Evolutionary conservation across 2,329 filamentous ascomycete species (phyloP).

Genomic region (Talaromyces sp.): DNA sequence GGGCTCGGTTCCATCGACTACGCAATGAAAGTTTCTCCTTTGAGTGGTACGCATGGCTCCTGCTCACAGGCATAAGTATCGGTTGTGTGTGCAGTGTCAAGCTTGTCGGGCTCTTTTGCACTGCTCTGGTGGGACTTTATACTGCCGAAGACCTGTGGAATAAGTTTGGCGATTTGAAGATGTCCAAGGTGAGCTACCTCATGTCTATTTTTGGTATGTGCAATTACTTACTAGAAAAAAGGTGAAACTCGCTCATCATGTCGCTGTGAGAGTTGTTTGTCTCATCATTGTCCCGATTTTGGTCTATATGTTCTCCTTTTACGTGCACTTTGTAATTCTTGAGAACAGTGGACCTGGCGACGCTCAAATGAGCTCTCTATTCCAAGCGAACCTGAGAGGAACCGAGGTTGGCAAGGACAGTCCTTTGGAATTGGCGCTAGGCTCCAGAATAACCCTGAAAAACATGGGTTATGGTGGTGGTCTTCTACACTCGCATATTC

Average conservation of each 20-base stretch:
- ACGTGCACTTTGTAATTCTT: slow-evolving; percentile 86
- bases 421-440: slow-evolving; percentile 83
- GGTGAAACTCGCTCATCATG: slow-evolving; percentile 67
- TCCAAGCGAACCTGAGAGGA: slow-evolving; percentile 92
- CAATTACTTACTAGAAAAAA: slow-evolving; percentile 25
- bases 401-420: slow-evolving; percentile 93
- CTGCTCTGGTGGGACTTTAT: slow-evolving; percentile 89
- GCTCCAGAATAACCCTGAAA: slow-evolving; percentile 88
- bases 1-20: slow-evolving; percentile 91
- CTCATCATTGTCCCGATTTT: slow-evolving; percentile 83
- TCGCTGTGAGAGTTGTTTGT: slow-evolving; percentile 73
- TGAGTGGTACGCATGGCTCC: slow-evolving; percentile 93
- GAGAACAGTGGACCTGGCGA: slow-evolving; percentile 93
- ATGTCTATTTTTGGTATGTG: slow-evolving; percentile 14
- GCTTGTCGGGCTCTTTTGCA: slow-evolving; percentile 94
- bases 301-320: slow-evolving; percentile 95
- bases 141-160: slow-evolving; percentile 96
- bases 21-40: slow-evolving; percentile 78
- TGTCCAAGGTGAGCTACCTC: slow-evolving; percentile 62
- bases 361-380: slow-evolving; percentile 99
- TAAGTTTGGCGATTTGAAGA: slow-evolving; percentile 91
- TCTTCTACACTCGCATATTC: slow-evolving; percentile 90
- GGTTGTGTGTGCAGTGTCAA: slow-evolving; percentile 98
- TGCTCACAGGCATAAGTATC: slow-evolving; percentile 90
- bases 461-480: slow-evolving; percentile 99